These are phyloP conservation scores for Fomitopsis palustris DNA, from an alignment of 1,284 basidiomycete genomes.

Conservation along the genomic window DNA sequence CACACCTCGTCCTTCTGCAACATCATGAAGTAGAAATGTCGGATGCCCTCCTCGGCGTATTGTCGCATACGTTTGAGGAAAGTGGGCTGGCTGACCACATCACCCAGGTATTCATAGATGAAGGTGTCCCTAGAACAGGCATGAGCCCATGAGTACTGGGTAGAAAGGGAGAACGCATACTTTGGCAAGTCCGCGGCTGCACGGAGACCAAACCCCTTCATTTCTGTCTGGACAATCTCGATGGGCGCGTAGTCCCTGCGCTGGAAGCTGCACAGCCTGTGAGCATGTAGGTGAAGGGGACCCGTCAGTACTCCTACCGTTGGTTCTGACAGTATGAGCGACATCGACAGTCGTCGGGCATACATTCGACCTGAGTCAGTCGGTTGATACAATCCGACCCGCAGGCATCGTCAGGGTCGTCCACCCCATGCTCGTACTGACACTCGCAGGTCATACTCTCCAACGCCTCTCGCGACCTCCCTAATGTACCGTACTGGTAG, in stretches of 20 bases:
- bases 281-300: slow-evolving; percentile 3
- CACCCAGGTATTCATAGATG: slow-evolving; percentile 98
- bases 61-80: slow-evolving; percentile 94
- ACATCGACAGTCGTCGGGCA: slow-evolving; percentile 86
- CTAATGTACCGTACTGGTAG: slow-evolving; percentile 88
- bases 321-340: slow-evolving; percentile 87
- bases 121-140: slow-evolving; percentile 69
- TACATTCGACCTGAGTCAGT: slow-evolving; percentile 95
- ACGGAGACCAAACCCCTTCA: slow-evolving; percentile 93
- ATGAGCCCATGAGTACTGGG: neutral
- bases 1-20: slow-evolving; percentile 93
- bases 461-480: slow-evolving; percentile 81
- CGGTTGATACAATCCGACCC: slow-evolving; percentile 97
- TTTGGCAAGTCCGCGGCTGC: slow-evolving; percentile 67
- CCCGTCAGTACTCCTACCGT: slow-evolving; percentile 53
- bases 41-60: slow-evolving; percentile 91
- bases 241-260: slow-evolving; percentile 83
- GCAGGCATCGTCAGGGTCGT: slow-evolving; percentile 70
- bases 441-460: slow-evolving; percentile 97
- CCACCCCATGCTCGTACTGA: slow-evolving; percentile 64
- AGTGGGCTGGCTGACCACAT: slow-evolving; percentile 85
- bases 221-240: slow-evolving; percentile 90
- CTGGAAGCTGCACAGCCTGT: slow-evolving; percentile 65
- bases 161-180: slow-evolving; percentile 36
- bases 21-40: slow-evolving; percentile 99